Evolutionary conservation across 768 basidiomycete species (phyloP).

Genomic region (Leccinum barrowsii): DNA sequence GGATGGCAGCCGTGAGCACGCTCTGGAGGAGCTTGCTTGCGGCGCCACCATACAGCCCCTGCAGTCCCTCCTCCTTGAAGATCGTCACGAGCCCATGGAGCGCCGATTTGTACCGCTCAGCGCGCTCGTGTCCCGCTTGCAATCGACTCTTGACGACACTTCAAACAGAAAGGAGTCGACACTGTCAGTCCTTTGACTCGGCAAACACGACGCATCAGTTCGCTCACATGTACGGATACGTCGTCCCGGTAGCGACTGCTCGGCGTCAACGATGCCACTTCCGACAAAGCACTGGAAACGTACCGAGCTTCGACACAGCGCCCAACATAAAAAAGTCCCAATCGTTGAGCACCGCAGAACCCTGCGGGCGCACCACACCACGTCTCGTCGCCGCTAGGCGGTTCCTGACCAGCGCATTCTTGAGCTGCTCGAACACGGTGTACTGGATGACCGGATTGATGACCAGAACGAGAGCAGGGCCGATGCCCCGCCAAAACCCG

Average conservation of each 20-base stretch:
- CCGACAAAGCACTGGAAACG: constrained; percentile 9
- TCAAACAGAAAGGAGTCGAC: not conserved
- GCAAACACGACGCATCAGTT: not conserved
- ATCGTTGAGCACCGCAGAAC: constrained; percentile 58
- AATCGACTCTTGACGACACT: constrained; percentile 75
- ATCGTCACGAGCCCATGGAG: constrained; percentile 77
- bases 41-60: constrained; percentile 84
- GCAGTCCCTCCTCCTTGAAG: constrained; percentile 72
- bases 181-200: not conserved
- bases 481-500: constrained; percentile 92
- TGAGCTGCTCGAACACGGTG: constrained; percentile 92
- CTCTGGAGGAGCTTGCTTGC: constrained; percentile 87
- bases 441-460: constrained; percentile 95
- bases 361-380: constrained; percentile 40
- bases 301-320: constrained; percentile 86
- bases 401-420: constrained; percentile 70
- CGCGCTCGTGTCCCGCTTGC: constrained; percentile 68
- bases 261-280: not conserved
- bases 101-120: constrained; percentile 71
- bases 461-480: constrained; percentile 90
- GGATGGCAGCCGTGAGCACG: constrained; percentile 88
- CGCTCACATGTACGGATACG: constrained; percentile 74
- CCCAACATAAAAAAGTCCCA: constrained; percentile 95
- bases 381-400: constrained; percentile 47
- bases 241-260: constrained; percentile 50